These are phyloP conservation scores for Lactarius psammicola DNA, from an alignment of 768 basidiomycete genomes.

Conservation along the genomic window DNA sequence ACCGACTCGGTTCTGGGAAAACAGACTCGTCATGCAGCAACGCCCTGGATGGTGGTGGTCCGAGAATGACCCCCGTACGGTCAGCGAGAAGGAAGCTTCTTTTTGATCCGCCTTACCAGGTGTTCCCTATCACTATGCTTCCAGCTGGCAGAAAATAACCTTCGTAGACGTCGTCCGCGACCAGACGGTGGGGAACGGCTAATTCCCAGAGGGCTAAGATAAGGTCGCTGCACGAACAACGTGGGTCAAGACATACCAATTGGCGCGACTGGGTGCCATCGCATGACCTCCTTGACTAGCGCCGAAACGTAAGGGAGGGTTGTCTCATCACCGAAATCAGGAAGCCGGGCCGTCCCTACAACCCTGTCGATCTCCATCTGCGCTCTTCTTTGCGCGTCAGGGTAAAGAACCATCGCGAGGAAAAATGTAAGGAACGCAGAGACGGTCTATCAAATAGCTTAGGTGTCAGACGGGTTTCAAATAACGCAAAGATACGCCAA, in stretches of 20 bases:
- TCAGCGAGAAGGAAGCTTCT: neutral
- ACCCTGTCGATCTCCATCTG: conserved; percentile 35
- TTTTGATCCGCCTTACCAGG: conserved; percentile 16
- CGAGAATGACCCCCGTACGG: neutral
- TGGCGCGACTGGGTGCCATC: conserved; percentile 30
- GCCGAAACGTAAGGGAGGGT: conserved; percentile 32
- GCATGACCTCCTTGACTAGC: conserved; percentile 31
- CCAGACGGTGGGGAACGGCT: conserved; percentile 29
- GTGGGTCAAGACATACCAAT: conserved; percentile 21
- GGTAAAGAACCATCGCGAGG: conserved; percentile 32
- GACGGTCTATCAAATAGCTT: conserved; percentile 25
- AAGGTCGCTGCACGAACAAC: neutral
- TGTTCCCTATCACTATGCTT: conserved; percentile 28
- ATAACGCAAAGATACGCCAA: neutral
- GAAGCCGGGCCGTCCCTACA: conserved; percentile 23
- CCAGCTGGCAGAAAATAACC: conserved; percentile 30
- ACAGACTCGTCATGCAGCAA: conserved; percentile 19
- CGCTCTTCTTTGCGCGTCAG: conserved; percentile 31
- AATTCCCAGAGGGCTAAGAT: neutral
- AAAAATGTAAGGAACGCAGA: conserved; percentile 29
- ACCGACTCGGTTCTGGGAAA: conserved; percentile 19
- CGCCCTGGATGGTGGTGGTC: conserved; percentile 10
- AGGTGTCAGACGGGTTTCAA: neutral
- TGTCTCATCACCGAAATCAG: conserved; percentile 26
- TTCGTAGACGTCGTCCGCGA: conserved; percentile 29